Evolutionary conservation across 2,329 filamentous ascomycete species (phyloP).

Genomic region (Fusarium udum): DNA sequence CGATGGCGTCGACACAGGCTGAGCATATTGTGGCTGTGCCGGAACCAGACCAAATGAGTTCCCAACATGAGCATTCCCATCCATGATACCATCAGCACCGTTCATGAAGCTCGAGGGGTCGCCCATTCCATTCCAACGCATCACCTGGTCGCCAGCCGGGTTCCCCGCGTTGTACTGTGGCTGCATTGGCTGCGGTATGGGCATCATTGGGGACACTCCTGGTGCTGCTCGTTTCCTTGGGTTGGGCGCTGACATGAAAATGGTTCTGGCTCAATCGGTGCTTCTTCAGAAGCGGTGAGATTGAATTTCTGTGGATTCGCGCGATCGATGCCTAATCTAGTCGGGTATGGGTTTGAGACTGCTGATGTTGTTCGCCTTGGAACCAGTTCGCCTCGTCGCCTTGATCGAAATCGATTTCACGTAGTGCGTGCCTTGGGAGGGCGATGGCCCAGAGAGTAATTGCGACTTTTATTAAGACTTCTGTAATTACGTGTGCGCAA

Average conservation of each 20-base stretch:
- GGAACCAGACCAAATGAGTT: conserved; percentile 54
- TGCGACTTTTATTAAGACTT: conserved; percentile 12
- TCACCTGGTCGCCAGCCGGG: conserved; percentile 58
- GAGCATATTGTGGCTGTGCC: conserved; percentile 48
- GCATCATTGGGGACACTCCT: conserved; percentile 71
- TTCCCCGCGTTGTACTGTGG: conserved; percentile 57
- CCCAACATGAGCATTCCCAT: conserved; percentile 46
- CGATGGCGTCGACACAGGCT: conserved; percentile 50
- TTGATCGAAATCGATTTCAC: conserved; percentile 1
- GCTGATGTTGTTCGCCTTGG: conserved; percentile 11
- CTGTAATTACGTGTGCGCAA: conserved; percentile 8
- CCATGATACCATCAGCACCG: conserved; percentile 33
- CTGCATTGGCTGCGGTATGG: conserved; percentile 61
- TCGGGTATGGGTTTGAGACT: conserved; percentile 26
- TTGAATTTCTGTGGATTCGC: conserved; percentile 10
- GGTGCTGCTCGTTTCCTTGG: conserved; percentile 78
- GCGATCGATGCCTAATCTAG: conserved; percentile 35
- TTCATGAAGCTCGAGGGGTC: conserved; percentile 51
- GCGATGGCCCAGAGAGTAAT: not conserved
- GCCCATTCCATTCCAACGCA: conserved; percentile 55
- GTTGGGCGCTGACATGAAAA: conserved; percentile 59
- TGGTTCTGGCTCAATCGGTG: not conserved
- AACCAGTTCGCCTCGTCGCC: conserved; percentile 14
- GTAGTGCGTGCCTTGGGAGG: not conserved
- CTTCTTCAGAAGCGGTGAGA: conserved; percentile 25